phyloP scores from a whole-genome alignment of 2,329 filamentous ascomycete species.

The Eutypella sp. region DNA sequence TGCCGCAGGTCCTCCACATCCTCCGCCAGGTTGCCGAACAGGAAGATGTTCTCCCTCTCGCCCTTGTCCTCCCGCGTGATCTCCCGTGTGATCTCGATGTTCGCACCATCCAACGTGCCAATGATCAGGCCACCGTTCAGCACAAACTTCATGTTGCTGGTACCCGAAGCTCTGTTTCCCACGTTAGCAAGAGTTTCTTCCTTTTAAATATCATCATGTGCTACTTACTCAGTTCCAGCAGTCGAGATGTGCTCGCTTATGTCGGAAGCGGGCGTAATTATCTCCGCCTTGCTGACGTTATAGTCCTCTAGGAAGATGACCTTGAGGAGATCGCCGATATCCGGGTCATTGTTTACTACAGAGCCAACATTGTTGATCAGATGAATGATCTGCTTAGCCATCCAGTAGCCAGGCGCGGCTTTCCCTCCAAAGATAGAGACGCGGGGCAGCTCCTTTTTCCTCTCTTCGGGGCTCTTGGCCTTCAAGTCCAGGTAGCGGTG shows the following conservation, averaged over 20 bases:
- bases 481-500: constrained; percentile 90
- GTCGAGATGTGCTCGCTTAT: constrained; percentile 99
- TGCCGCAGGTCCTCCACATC: constrained; percentile 96
- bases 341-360: constrained; percentile 87
- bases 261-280: constrained; percentile 90
- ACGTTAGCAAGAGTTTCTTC: constrained; percentile 3
- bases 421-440: constrained; percentile 98
- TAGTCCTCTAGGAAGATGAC: constrained; percentile 97
- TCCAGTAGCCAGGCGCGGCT: constrained; percentile 98
- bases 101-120: constrained; percentile 95
- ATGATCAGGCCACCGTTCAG: constrained; percentile 96
- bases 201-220: background rate
- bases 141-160: constrained; percentile 99
- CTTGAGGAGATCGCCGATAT: constrained; percentile 91
- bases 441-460: constrained; percentile 79
- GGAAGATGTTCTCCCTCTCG: constrained; percentile 98
- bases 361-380: constrained; percentile 87
- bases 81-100: constrained; percentile 97
- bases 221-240: constrained; percentile 76
- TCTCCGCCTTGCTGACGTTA: constrained; percentile 98
- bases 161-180: constrained; percentile 59
- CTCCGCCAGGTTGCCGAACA: constrained; percentile 93
- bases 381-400: constrained; percentile 99
- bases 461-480: constrained; percentile 73
- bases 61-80: no score